Evolutionary conservation across 805 yeast species (phyloP), one percentile per base, ranked within the genome.

Genomic region (Wickerhamiella musiphila): DNA sequence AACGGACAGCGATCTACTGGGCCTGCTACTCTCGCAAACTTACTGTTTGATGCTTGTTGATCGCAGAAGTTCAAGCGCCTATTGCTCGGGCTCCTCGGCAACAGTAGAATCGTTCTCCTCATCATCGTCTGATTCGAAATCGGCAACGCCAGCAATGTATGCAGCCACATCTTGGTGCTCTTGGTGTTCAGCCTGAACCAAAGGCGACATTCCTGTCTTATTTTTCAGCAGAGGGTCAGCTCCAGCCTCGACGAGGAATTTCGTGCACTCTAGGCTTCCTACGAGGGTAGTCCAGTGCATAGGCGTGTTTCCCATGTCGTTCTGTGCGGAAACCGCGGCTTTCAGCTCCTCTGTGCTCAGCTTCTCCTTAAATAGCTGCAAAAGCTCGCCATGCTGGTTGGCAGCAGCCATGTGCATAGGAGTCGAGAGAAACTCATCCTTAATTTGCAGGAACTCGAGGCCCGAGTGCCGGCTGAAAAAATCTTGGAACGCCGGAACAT

Each of bases 341-440:
- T 50, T 53, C 16, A 44, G 40, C 23, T 41, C 41, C 6, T 52
- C 57, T 20, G 58, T 52, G 1, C 64, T 46, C 4, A 73, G 36
- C 18, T 70, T 47, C 1, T 66, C 57, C 20, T 82, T 48, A 17
- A 83, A 52, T 44, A 65, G 77, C 45, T 66, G 55, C 17, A 78
- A 67, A 4, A 73, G 70, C 19, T 73, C 83, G 4, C 59, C 41
- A 51, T 86, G 93, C 1, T 95, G 98, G 55, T 90, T 90, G 18
- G 92, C 98, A 16, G 92, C 73, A 0, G 96, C 95, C 84, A 81
- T 79, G 51, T 90, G 99, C 31, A 90, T 57, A 6, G 93, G 77
- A 0, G 94, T 79, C 32, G 78, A 69, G 24, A 63, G 52, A 33
- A 52, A 59, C 29, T 70, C 73, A 43, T 84, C 93, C 40, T 63